Conservation (phyloP, 306 rosid species). For the Lagenaria siceraria region DNA sequence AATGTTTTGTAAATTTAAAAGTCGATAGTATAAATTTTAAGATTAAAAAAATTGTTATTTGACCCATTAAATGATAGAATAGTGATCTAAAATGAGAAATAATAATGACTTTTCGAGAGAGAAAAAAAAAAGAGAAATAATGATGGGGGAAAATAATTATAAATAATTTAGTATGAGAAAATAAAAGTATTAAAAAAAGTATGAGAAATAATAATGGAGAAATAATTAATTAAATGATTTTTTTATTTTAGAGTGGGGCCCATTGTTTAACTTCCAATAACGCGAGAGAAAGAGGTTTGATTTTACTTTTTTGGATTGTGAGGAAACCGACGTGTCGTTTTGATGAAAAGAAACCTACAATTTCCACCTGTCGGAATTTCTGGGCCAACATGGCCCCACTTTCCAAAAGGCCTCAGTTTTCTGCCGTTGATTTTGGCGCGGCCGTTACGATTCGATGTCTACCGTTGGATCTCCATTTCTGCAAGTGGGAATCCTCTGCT, state of each 20-base stretch:
- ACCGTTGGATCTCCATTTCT: not conserved
- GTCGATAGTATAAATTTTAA: too few species aligned
- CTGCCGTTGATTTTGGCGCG: not conserved
- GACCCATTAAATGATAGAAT: not conserved
- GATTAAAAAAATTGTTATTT: not conserved
- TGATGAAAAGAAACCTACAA: not conserved
- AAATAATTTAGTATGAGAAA: not conserved
- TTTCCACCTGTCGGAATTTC: not conserved
- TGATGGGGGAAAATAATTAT: not conserved
- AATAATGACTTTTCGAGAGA: not conserved
- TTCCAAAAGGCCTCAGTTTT: not conserved
- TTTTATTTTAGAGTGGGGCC: not conserved
- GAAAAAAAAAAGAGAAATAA: not conserved
- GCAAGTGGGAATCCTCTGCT: not conserved
- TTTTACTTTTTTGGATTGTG: not conserved
- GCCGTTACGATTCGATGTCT: not conserved
- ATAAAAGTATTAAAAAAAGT: not conserved
- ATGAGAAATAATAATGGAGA: not conserved
- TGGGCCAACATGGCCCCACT: not conserved
- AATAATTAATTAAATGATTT: not conserved
- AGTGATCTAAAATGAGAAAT: not conserved
- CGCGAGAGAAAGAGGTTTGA: not conserved
- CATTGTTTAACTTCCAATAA: not conserved
- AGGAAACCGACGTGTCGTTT: not conserved
- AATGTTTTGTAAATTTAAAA: too few species aligned